These are phyloP conservation scores for Colletotrichum noveboracense DNA, from an alignment of 2,329 filamentous ascomycete genomes.

Conservation along the genomic window DNA sequence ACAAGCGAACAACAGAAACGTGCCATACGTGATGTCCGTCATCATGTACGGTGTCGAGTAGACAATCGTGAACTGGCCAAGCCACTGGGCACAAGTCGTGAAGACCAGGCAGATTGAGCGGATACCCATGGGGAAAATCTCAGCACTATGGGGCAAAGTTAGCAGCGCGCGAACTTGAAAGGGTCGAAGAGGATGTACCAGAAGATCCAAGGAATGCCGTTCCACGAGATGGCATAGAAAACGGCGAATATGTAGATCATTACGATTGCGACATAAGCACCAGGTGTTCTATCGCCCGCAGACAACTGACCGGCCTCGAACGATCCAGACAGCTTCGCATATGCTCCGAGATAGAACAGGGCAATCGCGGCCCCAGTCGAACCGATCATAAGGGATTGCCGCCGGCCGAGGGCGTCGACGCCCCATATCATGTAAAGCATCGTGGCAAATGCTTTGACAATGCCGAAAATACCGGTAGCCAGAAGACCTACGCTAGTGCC, in stretches of 20 bases:
- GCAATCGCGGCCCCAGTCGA: conserved; percentile 22
- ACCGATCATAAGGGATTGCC: conserved; percentile 26
- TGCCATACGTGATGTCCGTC: conserved; percentile 38
- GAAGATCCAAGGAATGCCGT: conserved; percentile 29
- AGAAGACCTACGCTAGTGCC: conserved; percentile 63
- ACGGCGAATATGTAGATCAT: conserved; percentile 30
- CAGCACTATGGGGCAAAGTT: neutral
- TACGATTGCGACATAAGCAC: conserved; percentile 27
- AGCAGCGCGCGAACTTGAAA: conserved; percentile 34
- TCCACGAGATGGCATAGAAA: conserved; percentile 29
- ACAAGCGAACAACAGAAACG: conserved; percentile 49
- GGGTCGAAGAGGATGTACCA: conserved; percentile 34
- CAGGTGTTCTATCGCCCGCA: conserved; percentile 3
- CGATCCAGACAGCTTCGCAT: conserved; percentile 23
- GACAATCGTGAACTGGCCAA: conserved; percentile 30
- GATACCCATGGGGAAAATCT: conserved; percentile 24
- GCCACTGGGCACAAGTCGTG: conserved; percentile 30
- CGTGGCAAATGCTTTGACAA: conserved; percentile 53
- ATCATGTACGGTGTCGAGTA: conserved; percentile 33
- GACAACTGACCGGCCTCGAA: conserved; percentile 2
- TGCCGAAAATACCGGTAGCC: conserved; percentile 69
- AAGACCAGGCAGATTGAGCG: conserved; percentile 29
- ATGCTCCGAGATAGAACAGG: conserved; percentile 38
- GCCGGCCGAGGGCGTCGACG: conserved; percentile 26
- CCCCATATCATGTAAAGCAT: conserved; percentile 23